phyloP scores from a whole-genome alignment of 148 eudicot species.

The Spergularia marina region DNA sequence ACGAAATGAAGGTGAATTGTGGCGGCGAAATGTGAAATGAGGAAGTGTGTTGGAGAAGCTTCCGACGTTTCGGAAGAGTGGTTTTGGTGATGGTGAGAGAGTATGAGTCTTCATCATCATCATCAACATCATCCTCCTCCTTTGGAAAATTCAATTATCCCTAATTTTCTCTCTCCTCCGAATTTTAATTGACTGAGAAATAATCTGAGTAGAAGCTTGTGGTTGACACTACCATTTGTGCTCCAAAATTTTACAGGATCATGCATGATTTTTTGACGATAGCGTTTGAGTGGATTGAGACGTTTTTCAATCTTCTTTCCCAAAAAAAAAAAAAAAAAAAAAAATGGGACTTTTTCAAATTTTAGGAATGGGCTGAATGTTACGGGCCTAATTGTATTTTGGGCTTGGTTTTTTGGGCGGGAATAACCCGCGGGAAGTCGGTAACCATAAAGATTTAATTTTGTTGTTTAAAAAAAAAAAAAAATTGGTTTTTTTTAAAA shows the following conservation, averaged over 20 bases:
- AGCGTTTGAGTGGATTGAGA: conserved; percentile 37
- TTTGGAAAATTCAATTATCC: not conserved
- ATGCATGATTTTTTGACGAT: conserved; percentile 19
- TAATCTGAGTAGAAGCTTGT: not conserved
- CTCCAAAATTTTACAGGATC: conserved; percentile 4
- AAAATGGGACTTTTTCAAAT: not conserved
- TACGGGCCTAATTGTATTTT: no score
- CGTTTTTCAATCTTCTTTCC: conserved; percentile 5
- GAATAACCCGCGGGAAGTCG: no score
- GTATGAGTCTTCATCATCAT: conserved; percentile 19
- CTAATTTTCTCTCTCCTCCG: not conserved
- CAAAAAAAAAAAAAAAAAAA: no score
- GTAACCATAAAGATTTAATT: no score
- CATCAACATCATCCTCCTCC: not conserved
- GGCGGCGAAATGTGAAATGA: conserved; percentile 12
- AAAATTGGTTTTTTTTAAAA: no score
- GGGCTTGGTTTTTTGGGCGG: no score
- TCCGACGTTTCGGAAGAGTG: conserved; percentile 1
- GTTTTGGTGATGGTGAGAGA: conserved; percentile 10
- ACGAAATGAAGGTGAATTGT: conserved; percentile 11
- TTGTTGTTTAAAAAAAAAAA: no score
- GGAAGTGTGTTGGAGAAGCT: conserved; percentile 10
- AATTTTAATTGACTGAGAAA: not conserved
- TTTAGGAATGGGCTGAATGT: not conserved
- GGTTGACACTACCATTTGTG: conserved; percentile 10